These are phyloP conservation scores for Fistulifera solaris DNA, from an alignment of 108 stramenopile genomes.

Conservation along the genomic window DNA sequence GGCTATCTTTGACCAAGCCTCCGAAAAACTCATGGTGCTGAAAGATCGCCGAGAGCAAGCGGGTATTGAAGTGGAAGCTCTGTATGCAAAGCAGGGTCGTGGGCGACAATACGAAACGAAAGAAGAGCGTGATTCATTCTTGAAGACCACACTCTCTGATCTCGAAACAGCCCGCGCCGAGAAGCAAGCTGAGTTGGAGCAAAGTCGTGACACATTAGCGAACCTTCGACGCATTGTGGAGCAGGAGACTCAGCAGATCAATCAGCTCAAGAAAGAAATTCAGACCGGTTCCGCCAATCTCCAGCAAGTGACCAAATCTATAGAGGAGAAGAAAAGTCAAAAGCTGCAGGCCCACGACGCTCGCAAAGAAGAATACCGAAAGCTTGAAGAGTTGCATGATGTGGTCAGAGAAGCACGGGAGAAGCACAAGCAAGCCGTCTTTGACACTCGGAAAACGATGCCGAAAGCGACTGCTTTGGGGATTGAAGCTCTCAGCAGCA, in stretches of 20 bases:
- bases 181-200: conserved; percentile 40
- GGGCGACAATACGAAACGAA: conserved; percentile 78
- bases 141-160: conserved; percentile 59
- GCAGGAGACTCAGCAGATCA: conserved; percentile 25
- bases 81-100: conserved; percentile 90
- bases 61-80: conserved; percentile 51
- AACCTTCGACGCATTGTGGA: conserved; percentile 37
- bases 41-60: conserved; percentile 52
- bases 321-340: conserved; percentile 52
- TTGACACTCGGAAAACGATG: conserved; percentile 68
- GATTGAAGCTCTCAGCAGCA: conserved; percentile 58
- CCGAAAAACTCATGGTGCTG: conserved; percentile 31
- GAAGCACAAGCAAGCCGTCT: conserved; percentile 34
- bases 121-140: conserved; percentile 70
- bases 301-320: conserved; percentile 37
- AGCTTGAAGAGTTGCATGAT: conserved; percentile 51
- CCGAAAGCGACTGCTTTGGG: conserved; percentile 84
- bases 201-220: conserved; percentile 52
- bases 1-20: conserved; percentile 57
- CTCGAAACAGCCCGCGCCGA: conserved; percentile 43
- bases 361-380: conserved; percentile 66
- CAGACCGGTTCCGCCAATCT: conserved; percentile 33
- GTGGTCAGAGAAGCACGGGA: conserved; percentile 60
- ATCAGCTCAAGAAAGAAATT: conserved; percentile 36
- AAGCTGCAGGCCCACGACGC: conserved; percentile 65